Evolutionary conservation across 768 basidiomycete genomes (phyloP).

Genomic region (Lactifluus rugatus): DNA sequence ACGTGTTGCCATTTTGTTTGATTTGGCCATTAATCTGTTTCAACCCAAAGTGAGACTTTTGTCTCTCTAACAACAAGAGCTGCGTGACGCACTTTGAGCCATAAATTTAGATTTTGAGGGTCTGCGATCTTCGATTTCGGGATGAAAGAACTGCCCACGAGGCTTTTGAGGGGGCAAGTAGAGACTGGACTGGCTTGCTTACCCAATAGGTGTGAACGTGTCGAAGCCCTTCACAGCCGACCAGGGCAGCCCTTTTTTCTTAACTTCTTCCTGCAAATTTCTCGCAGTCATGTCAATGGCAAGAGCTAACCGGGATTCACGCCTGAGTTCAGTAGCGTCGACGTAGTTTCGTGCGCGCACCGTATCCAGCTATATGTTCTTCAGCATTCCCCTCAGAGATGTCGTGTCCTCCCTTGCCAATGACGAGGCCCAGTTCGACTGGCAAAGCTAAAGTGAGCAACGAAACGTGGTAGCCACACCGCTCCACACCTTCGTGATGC

Average conservation of each 20-base stretch:
- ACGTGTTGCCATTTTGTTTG: constrained; percentile 79
- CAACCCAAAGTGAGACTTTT: not conserved
- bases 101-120: constrained; percentile 65
- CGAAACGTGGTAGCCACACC: not conserved
- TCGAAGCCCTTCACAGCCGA: constrained; percentile 95
- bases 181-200: constrained; percentile 16
- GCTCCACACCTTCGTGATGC: constrained; percentile 76
- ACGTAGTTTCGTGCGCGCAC: constrained; percentile 33
- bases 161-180: not conserved
- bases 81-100: constrained; percentile 48
- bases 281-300: constrained; percentile 96
- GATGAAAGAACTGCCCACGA: constrained; percentile 56
- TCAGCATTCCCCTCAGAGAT: constrained; percentile 65
- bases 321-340: not conserved
- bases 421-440: constrained; percentile 97
- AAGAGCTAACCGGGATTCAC: constrained; percentile 43
- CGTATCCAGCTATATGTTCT: constrained; percentile 83
- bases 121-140: constrained; percentile 60
- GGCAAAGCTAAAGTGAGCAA: not conserved
- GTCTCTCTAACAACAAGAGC: not conserved
- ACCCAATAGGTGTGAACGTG: constrained; percentile 91
- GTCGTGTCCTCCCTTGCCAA: constrained; percentile 79
- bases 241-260: constrained; percentile 95
- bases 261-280: constrained; percentile 88
- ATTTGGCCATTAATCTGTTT: constrained; percentile 68